Evolutionary conservation across 805 yeast species (phyloP), one percentile per base, ranked within the genome.

Genomic region (Monosporozyma siamensis): DNA sequence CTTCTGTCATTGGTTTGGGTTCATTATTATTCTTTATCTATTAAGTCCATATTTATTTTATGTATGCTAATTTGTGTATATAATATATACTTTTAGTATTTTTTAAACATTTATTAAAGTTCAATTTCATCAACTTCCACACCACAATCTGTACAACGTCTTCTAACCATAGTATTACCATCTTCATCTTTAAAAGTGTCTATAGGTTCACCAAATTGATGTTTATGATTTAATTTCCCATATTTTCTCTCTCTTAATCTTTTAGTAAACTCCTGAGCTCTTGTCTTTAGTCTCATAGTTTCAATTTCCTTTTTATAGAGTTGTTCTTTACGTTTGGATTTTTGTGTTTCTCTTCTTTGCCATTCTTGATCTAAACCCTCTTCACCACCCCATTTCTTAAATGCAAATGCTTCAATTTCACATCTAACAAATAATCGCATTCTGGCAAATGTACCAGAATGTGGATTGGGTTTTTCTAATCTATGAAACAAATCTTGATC

Each of bases 371-470:
- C 99, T 31, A 92, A 64, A 0, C 83, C 87, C 43, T 87, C 95
- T 8, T 80, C 74, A 1, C 94, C 82, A 1, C 92, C 95, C 99
- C 98, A 92, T 64, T 92, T 90, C 56, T 83, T 81, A 66, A 80
- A 85, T 0, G 97, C 95, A 63, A 72, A 85, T 54, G 82, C 86
- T 60, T 92, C 98, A n/a, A 92, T 87, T 55, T 92, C 97, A 55
- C 78, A 83, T 46, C 98, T 68, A 36, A 92, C 64, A 65, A 80
- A 92, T 43, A 92, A 69, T 71, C 89, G 95, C 99, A 92, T 92
- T 56, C 92, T 74, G 39, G 87, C 82, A 63, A 78, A 92, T 1
- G 87, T 82, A 2, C 79, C 79, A 34, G 89, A 87, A 61, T 92
- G 95, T 0, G 99, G 99, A 56, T 92, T 92, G 2, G 95, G 87